These are phyloP conservation scores for Mortierella antarctica DNA, from an alignment of 192 early-diverging fungal species.

Conservation along the genomic window DNA sequence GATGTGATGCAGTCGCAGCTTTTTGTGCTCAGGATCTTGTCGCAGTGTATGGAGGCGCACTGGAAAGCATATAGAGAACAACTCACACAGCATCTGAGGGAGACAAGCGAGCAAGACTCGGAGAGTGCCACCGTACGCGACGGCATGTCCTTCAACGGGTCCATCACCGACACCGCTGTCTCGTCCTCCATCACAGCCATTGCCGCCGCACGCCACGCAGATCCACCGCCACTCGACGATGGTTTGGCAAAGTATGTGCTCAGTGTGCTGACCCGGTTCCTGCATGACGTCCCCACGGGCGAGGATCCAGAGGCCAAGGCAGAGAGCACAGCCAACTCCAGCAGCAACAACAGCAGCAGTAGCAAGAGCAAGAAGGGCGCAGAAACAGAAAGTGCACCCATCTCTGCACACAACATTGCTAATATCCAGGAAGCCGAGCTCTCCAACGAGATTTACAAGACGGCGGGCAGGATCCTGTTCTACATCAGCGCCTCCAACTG, in stretches of 20 bases:
- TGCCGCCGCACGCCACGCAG: slow-evolving; percentile 56
- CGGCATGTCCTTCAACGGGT: slow-evolving; percentile 14
- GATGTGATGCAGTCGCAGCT: slow-evolving; percentile 89
- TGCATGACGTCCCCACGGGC: slow-evolving; percentile 64
- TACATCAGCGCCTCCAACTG: slow-evolving; percentile 93
- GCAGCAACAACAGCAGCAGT: slow-evolving; percentile 44
- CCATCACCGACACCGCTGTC: slow-evolving; percentile 27
- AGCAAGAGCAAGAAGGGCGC: slow-evolving; percentile 35
- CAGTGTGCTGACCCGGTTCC: slow-evolving; percentile 68
- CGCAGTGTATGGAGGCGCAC: slow-evolving; percentile 86
- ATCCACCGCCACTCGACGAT: slow-evolving; percentile 85
- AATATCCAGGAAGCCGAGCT: slow-evolving; percentile 56
- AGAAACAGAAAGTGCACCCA: slow-evolving; percentile 31
- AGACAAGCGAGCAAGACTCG: slow-evolving; percentile 39
- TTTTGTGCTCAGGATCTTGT: slow-evolving; percentile 83
- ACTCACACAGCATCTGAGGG: slow-evolving; percentile 37
- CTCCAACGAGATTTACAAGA: slow-evolving; percentile 81
- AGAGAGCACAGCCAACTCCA: slow-evolving; percentile 24
- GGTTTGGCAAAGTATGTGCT: slow-evolving; percentile 74
- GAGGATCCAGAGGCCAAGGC: slow-evolving; percentile 52
- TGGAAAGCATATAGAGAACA: slow-evolving; percentile 80
- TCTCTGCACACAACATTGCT: slow-evolving; percentile 42
- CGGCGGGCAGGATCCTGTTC: slow-evolving; percentile 85
- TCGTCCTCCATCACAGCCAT: slow-evolving; percentile 28
- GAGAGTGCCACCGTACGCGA: slow-evolving; percentile 18